Conservation (phyloP, 306 rosid genomes). For the Pyrus pyrifolia region DNA sequence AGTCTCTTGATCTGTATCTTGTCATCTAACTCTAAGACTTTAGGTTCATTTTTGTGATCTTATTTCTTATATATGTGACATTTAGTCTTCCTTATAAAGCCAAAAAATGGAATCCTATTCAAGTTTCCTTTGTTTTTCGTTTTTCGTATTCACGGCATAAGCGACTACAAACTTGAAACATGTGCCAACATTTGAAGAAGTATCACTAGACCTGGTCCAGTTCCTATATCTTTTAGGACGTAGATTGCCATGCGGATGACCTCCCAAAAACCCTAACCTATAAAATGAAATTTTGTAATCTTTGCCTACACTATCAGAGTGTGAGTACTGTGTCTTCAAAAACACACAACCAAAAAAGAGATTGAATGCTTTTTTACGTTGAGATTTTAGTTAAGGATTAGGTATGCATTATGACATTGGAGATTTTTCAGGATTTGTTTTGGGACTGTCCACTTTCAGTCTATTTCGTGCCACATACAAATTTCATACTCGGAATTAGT, state of each 20-base stretch:
- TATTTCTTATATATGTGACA: neutral
- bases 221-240: too few relatives aligned
- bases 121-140: neutral
- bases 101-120: neutral
- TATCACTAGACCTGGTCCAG: neutral
- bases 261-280: too few relatives aligned
- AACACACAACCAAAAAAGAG: neutral
- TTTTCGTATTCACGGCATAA: neutral
- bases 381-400: slow-evolving; percentile 2
- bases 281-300: too few relatives aligned
- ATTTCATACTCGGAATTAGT: too few relatives aligned
- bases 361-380: neutral
- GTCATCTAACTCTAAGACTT: neutral
- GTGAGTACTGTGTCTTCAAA: neutral
- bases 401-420: neutral
- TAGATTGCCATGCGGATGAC: neutral
- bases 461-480: neutral
- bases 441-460: neutral
- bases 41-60: neutral
- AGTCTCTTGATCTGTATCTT: neutral
- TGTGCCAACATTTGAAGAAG: neutral
- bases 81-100: neutral
- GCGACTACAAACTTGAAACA: neutral
- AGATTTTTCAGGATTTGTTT: neutral
- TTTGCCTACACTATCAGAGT: neutral